A percentile compares a stretch with the other conserved stretches of the same genome.
phyloP scores from a whole-genome alignment of 192 early-diverging fungal genomes.

The Coemansia sp. region DNA sequence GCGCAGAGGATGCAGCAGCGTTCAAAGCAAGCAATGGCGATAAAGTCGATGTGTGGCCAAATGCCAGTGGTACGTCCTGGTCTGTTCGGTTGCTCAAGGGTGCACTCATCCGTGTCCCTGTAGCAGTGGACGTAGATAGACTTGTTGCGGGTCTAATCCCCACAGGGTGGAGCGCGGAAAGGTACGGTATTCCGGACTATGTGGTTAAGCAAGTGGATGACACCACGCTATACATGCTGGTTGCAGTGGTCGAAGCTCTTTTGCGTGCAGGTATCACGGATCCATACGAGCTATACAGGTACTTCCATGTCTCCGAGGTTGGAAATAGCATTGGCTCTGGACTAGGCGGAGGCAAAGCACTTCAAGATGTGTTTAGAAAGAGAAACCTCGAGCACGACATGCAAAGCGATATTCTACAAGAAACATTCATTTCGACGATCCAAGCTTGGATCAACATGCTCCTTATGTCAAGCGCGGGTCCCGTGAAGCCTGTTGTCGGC shows the following conservation, averaged over 20 bases:
- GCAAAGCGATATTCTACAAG: conserved; percentile 85
- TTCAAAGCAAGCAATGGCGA: conserved; percentile 82
- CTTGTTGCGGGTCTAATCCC: conserved; percentile 87
- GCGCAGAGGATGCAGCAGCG: conserved; percentile 83
- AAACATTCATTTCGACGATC: conserved; percentile 94
- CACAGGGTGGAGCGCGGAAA: conserved; percentile 88
- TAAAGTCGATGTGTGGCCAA: conserved; percentile 62
- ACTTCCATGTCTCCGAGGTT: conserved; percentile 92
- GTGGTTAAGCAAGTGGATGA: conserved; percentile 87
- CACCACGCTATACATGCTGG: conserved; percentile 81
- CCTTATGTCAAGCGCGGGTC: conserved; percentile 86
- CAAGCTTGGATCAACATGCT: conserved; percentile 96
- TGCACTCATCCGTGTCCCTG: conserved; percentile 83
- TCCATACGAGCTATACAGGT: conserved; percentile 96
- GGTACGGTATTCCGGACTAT: conserved; percentile 90
- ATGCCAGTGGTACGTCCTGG: conserved; percentile 64
- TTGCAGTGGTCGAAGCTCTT: conserved; percentile 90
- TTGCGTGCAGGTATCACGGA: conserved; percentile 89
- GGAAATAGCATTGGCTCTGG: conserved; percentile 88
- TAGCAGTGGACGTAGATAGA: conserved; percentile 82
- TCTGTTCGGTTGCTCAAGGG: conserved; percentile 83
- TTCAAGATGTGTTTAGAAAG: conserved; percentile 71
- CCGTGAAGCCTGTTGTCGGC: conserved; percentile 75
- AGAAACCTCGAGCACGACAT: conserved; percentile 74
- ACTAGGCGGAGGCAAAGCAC: conserved; percentile 78